Conservation (phyloP, 345 rosid species). For the Populus pruinosa region DNA sequence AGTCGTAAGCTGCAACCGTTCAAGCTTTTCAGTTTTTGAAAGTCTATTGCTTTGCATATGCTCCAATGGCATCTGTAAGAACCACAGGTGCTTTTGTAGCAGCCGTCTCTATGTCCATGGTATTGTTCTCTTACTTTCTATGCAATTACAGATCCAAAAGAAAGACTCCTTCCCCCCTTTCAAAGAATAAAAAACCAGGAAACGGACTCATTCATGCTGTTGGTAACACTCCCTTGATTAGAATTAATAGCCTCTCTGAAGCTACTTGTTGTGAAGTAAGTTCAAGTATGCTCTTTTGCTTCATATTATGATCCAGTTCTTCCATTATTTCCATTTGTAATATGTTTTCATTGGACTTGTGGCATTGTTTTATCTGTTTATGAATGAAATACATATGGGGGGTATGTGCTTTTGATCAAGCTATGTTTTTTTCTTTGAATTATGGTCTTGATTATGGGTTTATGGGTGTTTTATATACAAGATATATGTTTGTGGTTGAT, state of each 20-base stretch:
- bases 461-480: background rate
- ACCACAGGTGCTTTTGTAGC: conserved; percentile 41
- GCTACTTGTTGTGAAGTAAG: conserved; percentile 92
- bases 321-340: background rate
- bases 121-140: conserved; percentile 44
- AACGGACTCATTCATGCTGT: conserved; percentile 63
- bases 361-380: background rate
- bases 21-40: too few relatives aligned
- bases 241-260: conserved; percentile 84
- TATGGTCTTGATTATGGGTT: background rate
- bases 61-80: conserved; percentile 54
- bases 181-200: conserved; percentile 30
- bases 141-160: conserved; percentile 15
- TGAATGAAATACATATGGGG: too few relatives aligned
- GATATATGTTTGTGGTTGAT: too few relatives aligned
- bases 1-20: too few relatives aligned
- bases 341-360: background rate
- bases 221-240: conserved; percentile 87
- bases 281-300: conserved; percentile 2
- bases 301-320: conserved; percentile 1
- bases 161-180: conserved; percentile 1
- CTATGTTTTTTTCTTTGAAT: background rate
- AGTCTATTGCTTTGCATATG: conserved; percentile 6
- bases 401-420: background rate
- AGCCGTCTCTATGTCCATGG: conserved; percentile 47